Evolutionary conservation across 345 rosid genomes (phyloP), one percentile per base, ranked within the genome.

Genomic region (Salix viminalis): DNA sequence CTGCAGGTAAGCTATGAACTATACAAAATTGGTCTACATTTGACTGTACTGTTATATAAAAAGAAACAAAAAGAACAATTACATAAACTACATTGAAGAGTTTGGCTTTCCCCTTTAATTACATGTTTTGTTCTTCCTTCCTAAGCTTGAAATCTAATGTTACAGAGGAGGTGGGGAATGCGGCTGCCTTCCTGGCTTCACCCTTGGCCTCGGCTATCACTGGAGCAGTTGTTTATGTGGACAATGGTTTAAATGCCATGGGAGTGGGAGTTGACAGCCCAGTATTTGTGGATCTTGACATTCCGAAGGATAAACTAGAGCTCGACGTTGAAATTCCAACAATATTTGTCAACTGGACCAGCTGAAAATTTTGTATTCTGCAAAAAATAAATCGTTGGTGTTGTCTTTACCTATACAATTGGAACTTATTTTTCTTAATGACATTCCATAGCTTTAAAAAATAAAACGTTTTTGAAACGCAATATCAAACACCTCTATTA

Each of bases 121-220:
- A 61, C 68, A 41, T 9, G 48, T 61, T 28, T 65, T 14, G 61
- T 14, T 71, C 2, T 18, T 16, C 42, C 44, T 64, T 26, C 21
- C 26, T 30, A 16, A 76, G 52, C 54, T 16, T 50, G 4, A 24
- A 24, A 2, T 44, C 3, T 41, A 37, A 74, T 62, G 64, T 64
- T 76, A 82, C 92, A 94, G 98, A 92, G 76, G 98, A 94, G 84
- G 92, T 94, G 61, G 98, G 96, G 44, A 92, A 92, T 61, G 77
- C 94, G 4, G 98, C 97, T 52, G 94, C 98, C 41, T 94, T 94
- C 88, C 86, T 94, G 77, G 97, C 81, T 13, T 94, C 98, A 4
- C 94, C 98, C 6, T 78, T 94, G 85, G 94, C 97, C 28, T 92
- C 97, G 7, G 98, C 97, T n/a, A 91, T 94, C 71, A 94, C 97